phyloP scores from a whole-genome alignment of 768 basidiomycete species.

The Pluteus cervinus region DNA sequence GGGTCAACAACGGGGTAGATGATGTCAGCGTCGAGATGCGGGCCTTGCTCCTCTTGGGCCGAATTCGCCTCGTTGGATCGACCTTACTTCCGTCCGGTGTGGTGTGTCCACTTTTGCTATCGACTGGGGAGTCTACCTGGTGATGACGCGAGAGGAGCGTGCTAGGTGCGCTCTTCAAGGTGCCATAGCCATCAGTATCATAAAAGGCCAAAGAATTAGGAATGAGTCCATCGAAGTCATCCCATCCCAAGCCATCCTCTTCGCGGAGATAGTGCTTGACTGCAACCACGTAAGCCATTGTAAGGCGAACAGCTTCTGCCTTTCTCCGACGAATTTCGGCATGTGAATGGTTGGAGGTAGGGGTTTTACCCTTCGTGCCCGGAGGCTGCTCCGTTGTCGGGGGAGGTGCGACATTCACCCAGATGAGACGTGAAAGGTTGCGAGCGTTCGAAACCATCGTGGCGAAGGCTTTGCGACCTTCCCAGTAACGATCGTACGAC shows the following conservation, averaged over 20 bases:
- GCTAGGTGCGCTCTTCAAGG: conserved; percentile 18
- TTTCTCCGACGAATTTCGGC: conserved; percentile 60
- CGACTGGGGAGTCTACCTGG: conserved; percentile 19
- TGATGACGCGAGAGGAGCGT: conserved; percentile 27
- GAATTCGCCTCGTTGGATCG: conserved; percentile 63
- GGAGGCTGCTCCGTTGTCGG: conserved; percentile 39
- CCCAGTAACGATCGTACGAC: conserved; percentile 84
- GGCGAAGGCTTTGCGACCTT: conserved; percentile 83
- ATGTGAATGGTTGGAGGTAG: conserved; percentile 36
- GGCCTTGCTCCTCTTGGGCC: conserved; percentile 70
- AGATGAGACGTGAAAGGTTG: conserved; percentile 71
- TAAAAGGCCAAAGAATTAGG: conserved; percentile 53
- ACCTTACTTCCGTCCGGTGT: conserved; percentile 26
- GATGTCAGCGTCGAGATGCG: conserved; percentile 33
- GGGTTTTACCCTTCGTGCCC: conserved; percentile 47
- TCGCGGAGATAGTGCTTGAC: conserved; percentile 82
- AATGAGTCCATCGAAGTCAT: conserved; percentile 62
- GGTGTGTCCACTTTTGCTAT: conserved; percentile 26
- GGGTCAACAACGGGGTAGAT: conserved; percentile 60
- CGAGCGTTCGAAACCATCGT: conserved; percentile 66
- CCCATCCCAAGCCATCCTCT: conserved; percentile 68
- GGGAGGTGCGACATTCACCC: conserved; percentile 73
- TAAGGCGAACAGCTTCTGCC: conserved; percentile 61
- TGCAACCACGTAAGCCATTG: conserved; percentile 66
- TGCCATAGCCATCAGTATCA: conserved; percentile 36